Evolutionary conservation across 352 stramenopile genomes (phyloP), one percentile per base, ranked within the genome.

Genomic region (Phytophthora chlamydospora): DNA sequence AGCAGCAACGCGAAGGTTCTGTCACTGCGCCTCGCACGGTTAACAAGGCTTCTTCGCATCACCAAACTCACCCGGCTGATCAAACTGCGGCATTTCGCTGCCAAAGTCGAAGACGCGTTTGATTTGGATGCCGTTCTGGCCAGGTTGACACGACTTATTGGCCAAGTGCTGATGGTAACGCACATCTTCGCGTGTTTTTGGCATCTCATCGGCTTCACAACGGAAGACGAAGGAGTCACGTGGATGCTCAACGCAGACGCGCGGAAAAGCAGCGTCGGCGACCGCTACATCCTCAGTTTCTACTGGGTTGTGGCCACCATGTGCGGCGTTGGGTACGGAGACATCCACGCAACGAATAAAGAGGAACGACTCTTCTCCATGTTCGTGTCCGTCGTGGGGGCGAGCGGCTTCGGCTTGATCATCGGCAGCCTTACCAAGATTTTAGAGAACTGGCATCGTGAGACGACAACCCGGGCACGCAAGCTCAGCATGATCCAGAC

Each of bases 391-490:
- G 52, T 96, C 19, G 75, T 95, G 7, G 89, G 89, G 6, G 83
- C 89, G 2, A 82, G 69, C 9, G 88, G 83, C 6, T 95, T 90
- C 36, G 89, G 85, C 16, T 73, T 95, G 47, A 76, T 96, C 33
- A 94, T 97, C 29, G 81, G 83, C 4, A 93, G 85, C 45, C 88
- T 97, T 29, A 91, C 86, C 16, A 91, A 89, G 41, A 90, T 95
- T 45, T 47, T 95, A 11, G 77, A 85, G 52, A 93, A 88, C 44
- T 91, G 83, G 80, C 85, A 91, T 27, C 80, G 78, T 19, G 82
- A 91, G 58, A 64, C 76, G 0, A 81, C 69, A 13, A 80, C 73
- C 2, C 74, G 77, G 3, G 68, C 82, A 0, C 68, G 73, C 0
- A 90, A 90, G 36, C 67, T 91, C 33, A 82, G 72, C 31, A 85